Base-by-base conservation (phyloP, 1,284 basidiomycete species). In the Ustilago curta region DNA sequence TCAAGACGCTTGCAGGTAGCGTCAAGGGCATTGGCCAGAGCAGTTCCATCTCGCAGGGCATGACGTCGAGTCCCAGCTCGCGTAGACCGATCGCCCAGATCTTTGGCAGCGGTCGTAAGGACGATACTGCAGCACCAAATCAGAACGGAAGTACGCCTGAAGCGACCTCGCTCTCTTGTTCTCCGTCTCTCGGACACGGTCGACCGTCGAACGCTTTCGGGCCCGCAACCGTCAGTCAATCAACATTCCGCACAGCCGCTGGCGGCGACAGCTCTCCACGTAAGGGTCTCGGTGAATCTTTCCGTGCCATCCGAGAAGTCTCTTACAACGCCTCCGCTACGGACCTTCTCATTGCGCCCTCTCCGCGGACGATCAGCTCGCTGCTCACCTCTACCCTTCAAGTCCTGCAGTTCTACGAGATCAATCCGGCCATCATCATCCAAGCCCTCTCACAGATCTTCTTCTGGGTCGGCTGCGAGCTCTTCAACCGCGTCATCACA, bases 371-470 rank as follows among this genome's bases (percentile, higher is more conserved):
- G 51, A 86, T 98, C 64, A 92, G 91, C 19, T 88, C 91, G 1
- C 91, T 97, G 79, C 88, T 99, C 47, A 93, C 93, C 1, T 92
- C 93, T n/a, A 88, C 97, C 2, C 91, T 98, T 67, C 91, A 92
- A 18, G 86, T 98, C 32, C 88, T 99, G 12, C 90, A 91, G 50
- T 87, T 95, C 21, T 94, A 95, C 71, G 92, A 96, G 69, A 90
- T 98, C 75, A 97, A 98, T 82, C 95, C 96, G 11, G 91, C 90
- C 2, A 88, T 97, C 48, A 91, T 92, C 65, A 91, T 92, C 16
- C 96, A 99, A 84, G 88, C 94, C 47, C 95, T 95, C 89, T 96
- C 94, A 0, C 96, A 99, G 86, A 90, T 97, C 19, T 91, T 95
- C 87, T 96, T 94, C 83, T 96, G 94, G 94, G 83, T 87, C 59